Evolutionary conservation across 2,329 filamentous ascomycete genomes (phyloP).

Genomic region (Paraphoma chrysanthemicola): DNA sequence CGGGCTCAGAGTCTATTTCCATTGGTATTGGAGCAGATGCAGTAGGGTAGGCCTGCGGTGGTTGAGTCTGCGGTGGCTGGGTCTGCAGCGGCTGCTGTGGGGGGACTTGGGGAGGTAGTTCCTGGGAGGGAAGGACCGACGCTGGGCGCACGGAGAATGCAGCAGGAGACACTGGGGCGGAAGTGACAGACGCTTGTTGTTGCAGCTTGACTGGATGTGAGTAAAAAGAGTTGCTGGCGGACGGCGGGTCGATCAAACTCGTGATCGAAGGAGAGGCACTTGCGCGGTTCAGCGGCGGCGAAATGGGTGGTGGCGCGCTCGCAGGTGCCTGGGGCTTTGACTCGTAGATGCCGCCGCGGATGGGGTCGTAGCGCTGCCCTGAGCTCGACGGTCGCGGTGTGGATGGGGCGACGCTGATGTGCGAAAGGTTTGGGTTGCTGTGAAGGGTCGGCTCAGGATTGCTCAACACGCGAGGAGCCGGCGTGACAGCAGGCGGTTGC

Average conservation of each 20-base stretch:
- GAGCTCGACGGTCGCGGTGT: conserved; percentile 66
- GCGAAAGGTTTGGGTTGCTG: conserved; percentile 45
- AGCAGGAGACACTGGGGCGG: conserved; percentile 49
- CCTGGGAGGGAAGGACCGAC: conserved; percentile 37
- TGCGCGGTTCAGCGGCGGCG: conserved; percentile 70
- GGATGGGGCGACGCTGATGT: conserved; percentile 54
- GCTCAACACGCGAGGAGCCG: conserved; percentile 43
- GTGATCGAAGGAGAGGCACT: conserved; percentile 91
- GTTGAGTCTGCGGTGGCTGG: conserved; percentile 10
- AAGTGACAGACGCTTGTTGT: conserved; percentile 47
- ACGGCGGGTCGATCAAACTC: conserved; percentile 80
- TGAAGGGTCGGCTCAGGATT: conserved; percentile 48
- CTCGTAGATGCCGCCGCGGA: conserved; percentile 67
- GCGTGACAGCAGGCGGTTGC: conserved; percentile 31
- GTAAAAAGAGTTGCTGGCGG: conserved; percentile 47
- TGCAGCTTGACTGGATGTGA: conserved; percentile 40
- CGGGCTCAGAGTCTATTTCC: conserved; percentile 46
- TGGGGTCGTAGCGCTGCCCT: conserved; percentile 88
- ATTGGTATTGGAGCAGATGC: conserved; percentile 37
- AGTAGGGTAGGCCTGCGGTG: conserved; percentile 18
- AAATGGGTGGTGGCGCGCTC: conserved; percentile 55
- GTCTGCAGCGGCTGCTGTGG: conserved; percentile 22
- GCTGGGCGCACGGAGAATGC: conserved; percentile 35
- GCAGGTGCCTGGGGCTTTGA: conserved; percentile 51
- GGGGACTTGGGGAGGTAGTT: conserved; percentile 13